Evolutionary conservation across 2,329 filamentous ascomycete species (phyloP).

Genomic region (Trichoderma sp.): DNA sequence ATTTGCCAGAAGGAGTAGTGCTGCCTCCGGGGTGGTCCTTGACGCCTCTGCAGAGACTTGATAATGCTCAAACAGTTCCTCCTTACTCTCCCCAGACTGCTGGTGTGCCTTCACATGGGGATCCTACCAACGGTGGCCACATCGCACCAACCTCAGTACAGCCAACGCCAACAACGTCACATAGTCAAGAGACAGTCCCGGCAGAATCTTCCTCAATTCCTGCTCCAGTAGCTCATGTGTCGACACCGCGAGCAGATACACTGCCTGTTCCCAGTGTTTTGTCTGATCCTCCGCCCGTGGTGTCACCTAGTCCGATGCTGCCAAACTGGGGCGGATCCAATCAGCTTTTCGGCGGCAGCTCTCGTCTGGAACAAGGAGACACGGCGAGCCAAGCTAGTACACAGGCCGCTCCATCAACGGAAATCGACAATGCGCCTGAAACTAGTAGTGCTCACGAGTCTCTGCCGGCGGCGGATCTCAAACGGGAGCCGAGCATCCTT

Average conservation of each 20-base stretch:
- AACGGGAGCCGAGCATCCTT: conserved; percentile 17
- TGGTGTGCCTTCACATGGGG: conserved; percentile 22
- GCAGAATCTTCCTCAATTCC: background rate
- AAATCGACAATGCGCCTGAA: background rate
- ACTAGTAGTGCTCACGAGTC: conserved; percentile 6
- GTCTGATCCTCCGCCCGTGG: conserved; percentile 36
- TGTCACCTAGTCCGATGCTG: conserved; percentile 48
- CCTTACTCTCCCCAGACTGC: conserved; percentile 26
- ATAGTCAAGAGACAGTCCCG: background rate
- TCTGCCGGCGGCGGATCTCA: conserved; percentile 11
- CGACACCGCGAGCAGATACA: background rate
- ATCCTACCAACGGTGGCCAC: conserved; percentile 21
- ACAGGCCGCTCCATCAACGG: conserved; percentile 16
- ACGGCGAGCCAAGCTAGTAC: conserved; percentile 12
- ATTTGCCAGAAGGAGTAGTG: conserved; percentile 62
- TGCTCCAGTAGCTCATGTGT: background rate
- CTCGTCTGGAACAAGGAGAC: conserved; percentile 29
- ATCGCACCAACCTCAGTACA: conserved; percentile 5
- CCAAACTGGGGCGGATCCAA: conserved; percentile 53
- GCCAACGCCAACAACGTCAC: background rate
- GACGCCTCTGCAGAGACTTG: conserved; percentile 57
- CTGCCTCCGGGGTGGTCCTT: conserved; percentile 65
- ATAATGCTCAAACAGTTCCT: conserved; percentile 35
- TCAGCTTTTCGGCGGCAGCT: conserved; percentile 45
- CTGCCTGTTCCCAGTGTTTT: conserved; percentile 10